A percentile compares a stretch with the other conserved stretches of the same genome.
Conservation (phyloP, 2,329 filamentous ascomycete species). For the Knufia petricola region DNA sequence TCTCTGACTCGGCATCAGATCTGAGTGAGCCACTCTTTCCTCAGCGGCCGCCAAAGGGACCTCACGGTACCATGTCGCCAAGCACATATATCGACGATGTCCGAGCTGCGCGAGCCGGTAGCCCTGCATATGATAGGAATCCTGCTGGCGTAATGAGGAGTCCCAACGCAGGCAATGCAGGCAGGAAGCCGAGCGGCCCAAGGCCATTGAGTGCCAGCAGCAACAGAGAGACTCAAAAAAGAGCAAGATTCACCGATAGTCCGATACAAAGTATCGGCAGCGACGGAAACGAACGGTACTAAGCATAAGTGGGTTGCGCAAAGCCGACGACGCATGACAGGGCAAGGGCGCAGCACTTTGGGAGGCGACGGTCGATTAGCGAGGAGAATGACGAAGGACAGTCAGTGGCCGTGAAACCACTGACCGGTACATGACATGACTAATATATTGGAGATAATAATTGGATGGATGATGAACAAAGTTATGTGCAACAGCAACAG, state of each 20-base stretch:
- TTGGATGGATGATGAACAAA: too few species aligned
- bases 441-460: too few species aligned
- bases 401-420: too few species aligned
- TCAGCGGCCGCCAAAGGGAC: conserved; percentile 34
- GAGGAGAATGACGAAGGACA: too few species aligned
- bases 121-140: conserved; percentile 24
- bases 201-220: conserved; percentile 34
- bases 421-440: too few species aligned
- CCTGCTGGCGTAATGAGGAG: conserved; percentile 25
- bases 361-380: too few species aligned
- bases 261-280: conserved; percentile 18
- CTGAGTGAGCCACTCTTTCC: conserved; percentile 48
- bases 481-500: too few species aligned
- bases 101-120: conserved; percentile 27
- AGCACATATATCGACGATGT: conserved; percentile 34
- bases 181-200: conserved; percentile 39
- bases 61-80: conserved; percentile 16
- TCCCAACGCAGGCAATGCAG: conserved; percentile 23
- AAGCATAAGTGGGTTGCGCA: neutral
- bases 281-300: neutral
- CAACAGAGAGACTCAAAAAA: conserved; percentile 24
- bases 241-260: conserved; percentile 32
- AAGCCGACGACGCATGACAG: too few species aligned
- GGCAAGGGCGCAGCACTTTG: too few species aligned
- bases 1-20: conserved; percentile 34